phyloP scores from a whole-genome alignment of 768 basidiomycete genomes.

The Cytidiella melzeri region DNA sequence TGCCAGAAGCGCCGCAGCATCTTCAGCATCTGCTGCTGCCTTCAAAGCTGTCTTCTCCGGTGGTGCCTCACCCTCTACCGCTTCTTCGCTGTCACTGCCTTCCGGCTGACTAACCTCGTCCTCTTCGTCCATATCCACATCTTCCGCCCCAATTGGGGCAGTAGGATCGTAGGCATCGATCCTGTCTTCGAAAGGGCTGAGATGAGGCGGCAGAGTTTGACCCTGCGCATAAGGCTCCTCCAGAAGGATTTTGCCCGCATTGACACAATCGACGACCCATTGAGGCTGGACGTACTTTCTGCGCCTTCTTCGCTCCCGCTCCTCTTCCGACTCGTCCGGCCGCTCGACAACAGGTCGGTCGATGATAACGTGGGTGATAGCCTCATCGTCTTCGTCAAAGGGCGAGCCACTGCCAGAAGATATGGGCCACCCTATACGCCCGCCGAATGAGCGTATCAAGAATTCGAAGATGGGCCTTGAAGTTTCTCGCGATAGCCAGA shows the following conservation, averaged over 20 bases:
- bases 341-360: conserved; percentile 69
- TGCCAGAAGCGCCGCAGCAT: conserved; percentile 67
- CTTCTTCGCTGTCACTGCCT: conserved; percentile 22
- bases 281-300: conserved; percentile 94
- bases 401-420: conserved; percentile 82
- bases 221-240: conserved; percentile 87
- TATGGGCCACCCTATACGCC: conserved; percentile 83
- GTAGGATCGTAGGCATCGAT: conserved; percentile 73
- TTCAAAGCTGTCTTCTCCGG: conserved; percentile 25
- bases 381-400: conserved; percentile 66
- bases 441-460: conserved; percentile 86
- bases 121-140: conserved; percentile 28
- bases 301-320: conserved; percentile 55
- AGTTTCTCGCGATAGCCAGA: conserved; percentile 92
- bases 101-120: conserved; percentile 29
- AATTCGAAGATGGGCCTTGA: conserved; percentile 93
- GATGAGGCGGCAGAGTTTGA: conserved; percentile 82
- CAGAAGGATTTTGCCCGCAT: conserved; percentile 75
- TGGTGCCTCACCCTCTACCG: conserved; percentile 23
- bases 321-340: conserved; percentile 44
- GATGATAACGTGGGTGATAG: conserved; percentile 92
- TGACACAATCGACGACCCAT: conserved; percentile 96
- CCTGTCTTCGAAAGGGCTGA: conserved; percentile 89
- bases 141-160: conserved; percentile 29
- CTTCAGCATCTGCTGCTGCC: conserved; percentile 34